Conservation (phyloP, 257 asterid species). For the Scutellaria minor region DNA sequence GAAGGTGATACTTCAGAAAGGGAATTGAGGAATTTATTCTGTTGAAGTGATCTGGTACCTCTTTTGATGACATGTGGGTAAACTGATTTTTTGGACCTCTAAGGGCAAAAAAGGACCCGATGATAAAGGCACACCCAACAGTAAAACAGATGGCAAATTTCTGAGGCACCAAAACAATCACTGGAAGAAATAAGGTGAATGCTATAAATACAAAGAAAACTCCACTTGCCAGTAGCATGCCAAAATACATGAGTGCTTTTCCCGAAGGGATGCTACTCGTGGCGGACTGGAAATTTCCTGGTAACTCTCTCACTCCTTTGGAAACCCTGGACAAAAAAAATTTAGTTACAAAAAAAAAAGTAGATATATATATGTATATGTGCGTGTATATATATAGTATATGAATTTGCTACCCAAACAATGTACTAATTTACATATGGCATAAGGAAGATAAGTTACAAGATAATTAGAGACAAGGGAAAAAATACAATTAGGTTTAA, state of each 20-base stretch:
- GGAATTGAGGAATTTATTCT: neutral
- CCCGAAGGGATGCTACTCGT: conserved; percentile 92
- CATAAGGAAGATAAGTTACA: conserved; percentile 31
- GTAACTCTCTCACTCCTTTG: conserved; percentile 85
- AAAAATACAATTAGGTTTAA: neutral
- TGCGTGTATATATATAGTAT: neutral
- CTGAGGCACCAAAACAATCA: conserved; percentile 89
- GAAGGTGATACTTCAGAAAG: conserved; percentile 22
- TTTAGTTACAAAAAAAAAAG: neutral
- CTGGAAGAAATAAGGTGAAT: conserved; percentile 85
- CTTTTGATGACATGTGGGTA: conserved; percentile 80
- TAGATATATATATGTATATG: too few relatives aligned
- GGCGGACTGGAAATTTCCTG: conserved; percentile 97
- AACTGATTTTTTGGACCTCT: conserved; percentile 87
- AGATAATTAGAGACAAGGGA: conserved; percentile 8
- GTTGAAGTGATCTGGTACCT: conserved; percentile 53
- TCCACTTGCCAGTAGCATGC: conserved; percentile 81
- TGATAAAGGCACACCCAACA: conserved; percentile 75
- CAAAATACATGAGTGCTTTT: conserved; percentile 87
- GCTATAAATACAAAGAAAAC: conserved; percentile 88
- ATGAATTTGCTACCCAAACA: conserved; percentile 3
- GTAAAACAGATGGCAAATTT: conserved; percentile 92
- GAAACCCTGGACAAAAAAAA: conserved; percentile 60
- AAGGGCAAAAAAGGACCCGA: conserved; percentile 92
- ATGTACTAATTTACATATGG: conserved; percentile 1